Percentiles rank a stretch among this genome's conserved stretches.
phyloP scores from a whole-genome alignment of 768 basidiomycete genomes.

The Phylloporus rhodoxanthus region DNA sequence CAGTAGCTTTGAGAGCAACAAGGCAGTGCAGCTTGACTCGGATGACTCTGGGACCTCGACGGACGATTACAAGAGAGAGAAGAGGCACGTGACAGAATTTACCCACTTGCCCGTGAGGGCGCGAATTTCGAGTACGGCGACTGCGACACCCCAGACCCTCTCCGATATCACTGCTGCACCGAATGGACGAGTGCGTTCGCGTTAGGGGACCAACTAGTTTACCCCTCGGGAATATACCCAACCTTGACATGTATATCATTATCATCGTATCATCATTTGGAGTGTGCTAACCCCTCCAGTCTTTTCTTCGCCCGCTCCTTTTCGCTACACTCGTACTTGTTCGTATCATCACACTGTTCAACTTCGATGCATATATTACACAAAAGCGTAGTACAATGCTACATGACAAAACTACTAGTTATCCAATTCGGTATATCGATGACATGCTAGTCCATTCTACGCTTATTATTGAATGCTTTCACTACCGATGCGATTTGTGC shows the following conservation, averaged over 20 bases:
- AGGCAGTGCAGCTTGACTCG: slow-evolving; percentile 20
- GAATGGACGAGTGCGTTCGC: slow-evolving; percentile 17
- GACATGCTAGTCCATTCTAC: slow-evolving; percentile 55
- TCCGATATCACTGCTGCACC: slow-evolving; percentile 36
- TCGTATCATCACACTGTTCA: slow-evolving; percentile 17
- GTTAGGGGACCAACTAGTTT: slow-evolving; percentile 16
- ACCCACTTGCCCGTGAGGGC: slow-evolving; percentile 40
- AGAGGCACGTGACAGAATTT: slow-evolving; percentile 27
- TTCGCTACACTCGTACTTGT: slow-evolving; percentile 23
- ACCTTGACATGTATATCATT: slow-evolving; percentile 11
- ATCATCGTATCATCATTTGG: slow-evolving; percentile 16
- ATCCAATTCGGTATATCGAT: slow-evolving; percentile 12
- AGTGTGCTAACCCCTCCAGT: slow-evolving; percentile 10
- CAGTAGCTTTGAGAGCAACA: slow-evolving; percentile 38
- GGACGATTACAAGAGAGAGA: slow-evolving; percentile 24
- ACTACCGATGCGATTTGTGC: slow-evolving; percentile 69
- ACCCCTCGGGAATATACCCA: slow-evolving; percentile 29
- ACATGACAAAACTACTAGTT: slow-evolving; percentile 17
- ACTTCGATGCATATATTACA: slow-evolving; percentile 25
- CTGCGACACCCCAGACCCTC: slow-evolving; percentile 41
- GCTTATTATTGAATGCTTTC: slow-evolving; percentile 65
- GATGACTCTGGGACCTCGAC: slow-evolving; percentile 29
- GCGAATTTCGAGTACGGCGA: slow-evolving; percentile 52
- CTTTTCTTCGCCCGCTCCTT: slow-evolving; percentile 18
- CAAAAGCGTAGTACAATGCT: slow-evolving; percentile 23